Conservation (phyloP, 106 monocot species). For the Phalaenopsis equestris region DNA sequence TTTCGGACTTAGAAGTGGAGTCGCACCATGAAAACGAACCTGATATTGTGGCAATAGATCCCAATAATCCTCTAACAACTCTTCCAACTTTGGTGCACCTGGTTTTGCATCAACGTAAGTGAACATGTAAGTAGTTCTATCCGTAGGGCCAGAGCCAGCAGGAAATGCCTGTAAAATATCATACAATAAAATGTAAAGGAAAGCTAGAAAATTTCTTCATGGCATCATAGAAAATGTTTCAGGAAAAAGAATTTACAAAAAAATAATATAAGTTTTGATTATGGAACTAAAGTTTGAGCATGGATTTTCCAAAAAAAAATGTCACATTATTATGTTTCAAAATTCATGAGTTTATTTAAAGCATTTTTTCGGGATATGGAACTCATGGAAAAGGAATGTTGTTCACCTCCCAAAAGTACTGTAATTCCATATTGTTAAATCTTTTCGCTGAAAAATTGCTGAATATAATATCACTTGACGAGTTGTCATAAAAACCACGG, state of each 20-base stretch:
- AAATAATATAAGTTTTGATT: background rate
- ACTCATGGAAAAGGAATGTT: background rate
- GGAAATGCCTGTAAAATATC: slow-evolving; percentile 71
- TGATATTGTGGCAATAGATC: slow-evolving; percentile 77
- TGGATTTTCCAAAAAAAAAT: background rate
- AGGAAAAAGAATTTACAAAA: background rate
- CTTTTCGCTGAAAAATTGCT: slow-evolving; percentile 57
- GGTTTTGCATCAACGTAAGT: slow-evolving; percentile 71
- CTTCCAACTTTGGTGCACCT: slow-evolving; percentile 64
- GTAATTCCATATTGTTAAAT: slow-evolving; percentile 36
- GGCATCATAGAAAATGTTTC: background rate
- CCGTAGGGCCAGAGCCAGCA: slow-evolving; percentile 79
- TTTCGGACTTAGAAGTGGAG: background rate
- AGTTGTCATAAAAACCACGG: slow-evolving; percentile 68
- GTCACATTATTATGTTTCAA: background rate
- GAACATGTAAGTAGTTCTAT: slow-evolving; percentile 90
- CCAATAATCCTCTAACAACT: slow-evolving; percentile 86
- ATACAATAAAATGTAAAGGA: background rate
- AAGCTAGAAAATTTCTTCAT: background rate
- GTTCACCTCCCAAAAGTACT: slow-evolving; percentile 95
- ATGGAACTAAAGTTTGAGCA: background rate
- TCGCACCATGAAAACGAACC: slow-evolving; percentile 24
- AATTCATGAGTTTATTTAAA: background rate
- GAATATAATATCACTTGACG: slow-evolving; percentile 82
- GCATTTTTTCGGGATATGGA: background rate